Conservation (phyloP, 2,329 filamentous ascomycete species). For the Fusarium continuum region DNA sequence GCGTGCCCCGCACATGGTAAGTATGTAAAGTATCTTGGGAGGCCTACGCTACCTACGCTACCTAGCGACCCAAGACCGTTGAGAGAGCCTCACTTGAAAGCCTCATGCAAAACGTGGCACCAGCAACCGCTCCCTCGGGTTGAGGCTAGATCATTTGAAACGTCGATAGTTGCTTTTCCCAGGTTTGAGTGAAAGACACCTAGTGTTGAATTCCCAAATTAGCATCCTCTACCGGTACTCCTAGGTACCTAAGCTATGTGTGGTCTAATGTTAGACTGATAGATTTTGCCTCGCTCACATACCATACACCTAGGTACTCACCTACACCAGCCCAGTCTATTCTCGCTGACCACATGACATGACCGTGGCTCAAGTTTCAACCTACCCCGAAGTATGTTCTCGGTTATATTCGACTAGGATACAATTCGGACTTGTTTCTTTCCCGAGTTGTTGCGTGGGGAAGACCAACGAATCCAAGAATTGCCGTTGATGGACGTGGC, state of each 20-base stretch:
- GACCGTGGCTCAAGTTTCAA: conserved; percentile 4
- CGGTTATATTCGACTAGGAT: neutral
- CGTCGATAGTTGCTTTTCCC: neutral
- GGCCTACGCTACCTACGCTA: conserved; percentile 32
- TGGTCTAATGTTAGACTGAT: neutral
- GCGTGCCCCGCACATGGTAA: conserved; percentile 12
- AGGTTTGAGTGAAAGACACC: neutral
- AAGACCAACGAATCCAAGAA: conserved; percentile 22
- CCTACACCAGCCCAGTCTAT: conserved; percentile 8
- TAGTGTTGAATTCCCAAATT: neutral
- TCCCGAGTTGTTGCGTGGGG: conserved; percentile 2
- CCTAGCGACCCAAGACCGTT: conserved; percentile 16
- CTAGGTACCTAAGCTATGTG: neutral
- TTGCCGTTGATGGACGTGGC: conserved; percentile 16
- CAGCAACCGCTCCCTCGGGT: conserved; percentile 31
- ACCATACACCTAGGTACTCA: neutral
- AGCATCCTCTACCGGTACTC: conserved; percentile 6
- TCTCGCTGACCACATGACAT: conserved; percentile 11
- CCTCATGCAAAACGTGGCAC: conserved; percentile 36
- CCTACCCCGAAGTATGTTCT: neutral
- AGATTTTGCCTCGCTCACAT: conserved; percentile 2
- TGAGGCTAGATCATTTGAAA: conserved; percentile 5
- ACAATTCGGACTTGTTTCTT: conserved; percentile 5
- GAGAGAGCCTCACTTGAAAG: conserved; percentile 30
- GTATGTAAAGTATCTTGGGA: conserved; percentile 3